Conservation (phyloP, 306 rosid species). For the Castanea sativa region DNA sequence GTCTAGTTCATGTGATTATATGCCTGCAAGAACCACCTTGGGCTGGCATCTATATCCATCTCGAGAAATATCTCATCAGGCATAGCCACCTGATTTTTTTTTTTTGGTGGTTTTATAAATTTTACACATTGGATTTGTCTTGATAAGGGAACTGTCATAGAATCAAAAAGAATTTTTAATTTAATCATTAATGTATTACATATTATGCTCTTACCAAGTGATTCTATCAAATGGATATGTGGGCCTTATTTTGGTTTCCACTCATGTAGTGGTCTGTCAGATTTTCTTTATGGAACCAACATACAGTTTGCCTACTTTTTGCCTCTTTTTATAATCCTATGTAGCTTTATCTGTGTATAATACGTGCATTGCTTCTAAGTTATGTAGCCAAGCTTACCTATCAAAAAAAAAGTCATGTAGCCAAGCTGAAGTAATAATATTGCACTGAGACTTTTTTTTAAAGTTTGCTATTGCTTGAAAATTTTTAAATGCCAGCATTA, state of each 20-base stretch:
- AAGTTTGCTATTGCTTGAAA: conserved; percentile 14
- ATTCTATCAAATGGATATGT: neutral
- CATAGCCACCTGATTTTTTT: neutral
- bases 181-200: neutral
- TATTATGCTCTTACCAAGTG: neutral
- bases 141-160: neutral
- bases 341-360: neutral
- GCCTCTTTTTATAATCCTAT: neutral
- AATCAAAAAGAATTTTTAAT: neutral
- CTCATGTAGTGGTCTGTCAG: neutral
- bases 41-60: neutral
- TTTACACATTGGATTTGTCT: neutral
- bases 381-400: neutral
- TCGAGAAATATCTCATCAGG: neutral
- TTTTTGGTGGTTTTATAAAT: neutral
- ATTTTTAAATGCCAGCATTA: neutral
- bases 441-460: neutral
- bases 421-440: neutral
- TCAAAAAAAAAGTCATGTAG: neutral
- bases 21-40: neutral
- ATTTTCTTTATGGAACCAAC: neutral
- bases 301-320: neutral
- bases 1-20: neutral
- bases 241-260: neutral
- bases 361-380: conserved; percentile 1